Conservation (phyloP, 192 early-diverging fungal species). For the Coemansia sp. region DNA sequence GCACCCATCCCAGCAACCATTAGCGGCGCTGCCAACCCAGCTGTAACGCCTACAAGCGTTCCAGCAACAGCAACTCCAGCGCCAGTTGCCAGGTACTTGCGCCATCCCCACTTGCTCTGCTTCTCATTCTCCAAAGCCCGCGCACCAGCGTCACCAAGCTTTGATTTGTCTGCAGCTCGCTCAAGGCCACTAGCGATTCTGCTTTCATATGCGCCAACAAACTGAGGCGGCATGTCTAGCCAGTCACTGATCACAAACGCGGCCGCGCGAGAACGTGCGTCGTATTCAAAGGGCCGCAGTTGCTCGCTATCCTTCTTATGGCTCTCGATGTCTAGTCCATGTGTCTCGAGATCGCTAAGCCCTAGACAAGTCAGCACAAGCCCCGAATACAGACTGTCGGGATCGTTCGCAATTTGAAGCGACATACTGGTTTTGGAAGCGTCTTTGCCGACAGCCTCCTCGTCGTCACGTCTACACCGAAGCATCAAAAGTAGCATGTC, state of each 20-base stretch:
- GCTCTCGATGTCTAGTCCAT: not conserved
- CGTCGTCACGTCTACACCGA: conserved; percentile 35
- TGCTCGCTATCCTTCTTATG: not conserved
- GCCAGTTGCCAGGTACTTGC: conserved; percentile 51
- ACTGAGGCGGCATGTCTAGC: conserved; percentile 47
- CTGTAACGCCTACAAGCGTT: conserved; percentile 56
- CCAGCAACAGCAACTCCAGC: conserved; percentile 52
- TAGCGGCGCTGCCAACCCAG: conserved; percentile 58
- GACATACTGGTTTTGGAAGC: conserved; percentile 5
- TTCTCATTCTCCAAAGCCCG: conserved; percentile 27
- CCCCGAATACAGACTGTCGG: conserved; percentile 34
- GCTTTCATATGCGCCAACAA: conserved; percentile 38
- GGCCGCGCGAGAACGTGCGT: conserved; percentile 55
- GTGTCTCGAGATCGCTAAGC: conserved; percentile 13
- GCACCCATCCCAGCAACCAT: conserved; percentile 59
- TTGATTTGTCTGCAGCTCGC: conserved; percentile 27
- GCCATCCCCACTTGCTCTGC: conserved; percentile 45
- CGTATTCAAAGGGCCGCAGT: conserved; percentile 48
- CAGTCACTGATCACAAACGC: conserved; percentile 42
- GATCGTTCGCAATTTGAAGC: conserved; percentile 25
- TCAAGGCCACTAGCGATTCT: conserved; percentile 32
- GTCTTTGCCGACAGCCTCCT: conserved; percentile 17
- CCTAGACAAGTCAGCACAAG: conserved; percentile 38
- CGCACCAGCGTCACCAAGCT: conserved; percentile 44
- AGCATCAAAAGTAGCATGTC: conserved; percentile 42